These are phyloP conservation scores for Hypoxylon sp. DNA, from an alignment of 2,329 filamentous ascomycete species.

Conservation along the genomic window DNA sequence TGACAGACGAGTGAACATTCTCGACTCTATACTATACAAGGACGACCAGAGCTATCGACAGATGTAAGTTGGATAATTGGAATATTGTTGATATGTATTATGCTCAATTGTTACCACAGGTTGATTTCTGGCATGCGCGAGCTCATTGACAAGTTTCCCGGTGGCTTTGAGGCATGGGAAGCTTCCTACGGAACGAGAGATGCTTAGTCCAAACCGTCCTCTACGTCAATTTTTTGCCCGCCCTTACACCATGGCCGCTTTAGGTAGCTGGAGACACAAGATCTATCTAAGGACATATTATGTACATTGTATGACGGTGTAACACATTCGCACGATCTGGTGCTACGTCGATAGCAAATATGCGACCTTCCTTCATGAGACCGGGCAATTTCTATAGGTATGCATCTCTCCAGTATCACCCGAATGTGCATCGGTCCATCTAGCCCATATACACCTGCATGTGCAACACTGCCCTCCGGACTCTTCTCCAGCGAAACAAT, in stretches of 20 bases:
- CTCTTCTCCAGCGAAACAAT: not conserved
- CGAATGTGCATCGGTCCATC: not conserved
- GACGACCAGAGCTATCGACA: constrained; percentile 43
- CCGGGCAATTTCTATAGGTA: not conserved
- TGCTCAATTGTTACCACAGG: constrained; percentile 27
- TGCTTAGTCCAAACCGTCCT: not conserved
- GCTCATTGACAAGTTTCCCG: constrained; percentile 43
- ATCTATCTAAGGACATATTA: not conserved
- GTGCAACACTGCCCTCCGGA: not conserved
- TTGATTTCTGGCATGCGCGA: constrained; percentile 43
- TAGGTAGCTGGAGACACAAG: not conserved
- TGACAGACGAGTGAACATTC: constrained; percentile 45
- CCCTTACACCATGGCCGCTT: constrained; percentile 1
- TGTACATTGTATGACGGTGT: constrained; percentile 1
- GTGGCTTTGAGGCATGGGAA: constrained; percentile 45
- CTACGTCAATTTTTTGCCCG: not conserved
- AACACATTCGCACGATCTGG: not conserved
- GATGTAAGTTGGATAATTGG: constrained; percentile 29
- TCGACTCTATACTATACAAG: constrained; percentile 47
- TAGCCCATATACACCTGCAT: not conserved
- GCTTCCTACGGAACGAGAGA: not conserved
- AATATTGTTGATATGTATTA: not conserved
- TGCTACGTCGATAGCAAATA: constrained; percentile 6
- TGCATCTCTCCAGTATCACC: not conserved
- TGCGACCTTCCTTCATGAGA: constrained; percentile 18